Base-by-base conservation (phyloP, 192 early-diverging fungal species). In the Diversispora epigaea region DNA sequence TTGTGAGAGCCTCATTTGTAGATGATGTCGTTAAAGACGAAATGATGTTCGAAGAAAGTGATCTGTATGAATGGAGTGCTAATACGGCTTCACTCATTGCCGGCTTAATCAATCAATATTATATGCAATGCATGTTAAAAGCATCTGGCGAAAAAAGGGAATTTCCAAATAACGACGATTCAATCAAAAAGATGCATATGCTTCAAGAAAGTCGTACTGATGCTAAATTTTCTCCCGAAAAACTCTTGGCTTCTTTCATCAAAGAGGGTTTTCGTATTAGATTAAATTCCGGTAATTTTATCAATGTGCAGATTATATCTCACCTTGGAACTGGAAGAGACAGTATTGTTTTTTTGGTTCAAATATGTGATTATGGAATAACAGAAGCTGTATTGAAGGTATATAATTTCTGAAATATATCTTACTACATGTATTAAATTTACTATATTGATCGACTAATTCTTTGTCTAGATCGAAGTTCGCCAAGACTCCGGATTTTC, bases 241-340 rank as follows among this genome's bases (percentile, higher is more conserved):
- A 50, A 55, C 68, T 71, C 68, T 71, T 71, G 52, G 68, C 68
- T 52, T 71, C 50, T 55, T 71, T 71, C 39, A 71, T 71, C 68
- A 41, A 71, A 71, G 52, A 71, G 6, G 52, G 39, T 1, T 39
- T 56, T 6, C 11, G 39, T 71, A 56, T 71, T 22, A 70, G 52
- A 70, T 70, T 70, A 70, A 6, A 70, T 25, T 70, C 68, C 55
- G 68, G 15, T 55, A 71, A 71, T 55, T n/a, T 41, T 56, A 71
- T 71, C 1, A 40, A 68, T 68, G 45, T 68, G 45, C 21, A 68
- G 66, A 68, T 67, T 46, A 67, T n/a, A 67, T 67, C 65, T 67
- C 45, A 67, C 46, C 66, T 68, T 68, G 46, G 45, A 68, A 68
- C 0, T 68, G n/a, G 46, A 68, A 68, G 41, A 68, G 21, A 68